Conservation (phyloP, 305 asterid genomes). For the Fraxinus xanthoxyloides region DNA sequence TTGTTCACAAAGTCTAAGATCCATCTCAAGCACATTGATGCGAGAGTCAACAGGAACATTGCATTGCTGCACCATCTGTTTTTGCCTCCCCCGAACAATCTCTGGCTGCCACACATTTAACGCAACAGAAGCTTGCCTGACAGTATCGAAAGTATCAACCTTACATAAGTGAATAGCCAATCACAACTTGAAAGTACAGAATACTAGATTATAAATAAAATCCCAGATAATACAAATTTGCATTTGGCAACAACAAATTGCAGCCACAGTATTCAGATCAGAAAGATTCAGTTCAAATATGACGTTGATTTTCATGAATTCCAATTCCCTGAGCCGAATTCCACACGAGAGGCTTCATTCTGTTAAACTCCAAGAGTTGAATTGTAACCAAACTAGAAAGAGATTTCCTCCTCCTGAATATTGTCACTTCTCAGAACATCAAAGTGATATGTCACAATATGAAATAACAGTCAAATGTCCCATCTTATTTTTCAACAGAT, state of each 20-base stretch:
- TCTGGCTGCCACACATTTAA: constrained; percentile 94
- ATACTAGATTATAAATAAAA: not conserved
- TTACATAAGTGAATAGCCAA: not conserved
- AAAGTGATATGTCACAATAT: not conserved
- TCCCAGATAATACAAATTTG: not conserved
- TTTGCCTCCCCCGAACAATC: constrained; percentile 64
- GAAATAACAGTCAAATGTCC: not conserved
- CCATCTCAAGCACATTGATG: constrained; percentile 73
- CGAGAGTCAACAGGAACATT: constrained; percentile 61
- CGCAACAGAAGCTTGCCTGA: constrained; percentile 79
- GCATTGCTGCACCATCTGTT: constrained; percentile 65
- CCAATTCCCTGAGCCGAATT: not conserved
- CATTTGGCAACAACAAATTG: constrained; percentile 1
- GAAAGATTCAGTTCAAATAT: not conserved
- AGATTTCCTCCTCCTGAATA: not conserved
- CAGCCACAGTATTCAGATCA: not conserved
- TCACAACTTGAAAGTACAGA: not conserved
- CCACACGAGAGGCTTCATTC: not conserved
- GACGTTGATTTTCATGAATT: not conserved
- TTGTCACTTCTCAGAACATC: not conserved
- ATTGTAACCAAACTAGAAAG: not conserved
- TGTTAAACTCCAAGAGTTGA: constrained; percentile 4
- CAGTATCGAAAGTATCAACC: constrained; percentile 9
- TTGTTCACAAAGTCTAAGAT: constrained; percentile 77
- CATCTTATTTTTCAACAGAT: not conserved